Evolutionary conservation across 2,329 filamentous ascomycete species (phyloP), one percentile per base, ranked within the genome.

Genomic region (Aspergillus caelatus): DNA sequence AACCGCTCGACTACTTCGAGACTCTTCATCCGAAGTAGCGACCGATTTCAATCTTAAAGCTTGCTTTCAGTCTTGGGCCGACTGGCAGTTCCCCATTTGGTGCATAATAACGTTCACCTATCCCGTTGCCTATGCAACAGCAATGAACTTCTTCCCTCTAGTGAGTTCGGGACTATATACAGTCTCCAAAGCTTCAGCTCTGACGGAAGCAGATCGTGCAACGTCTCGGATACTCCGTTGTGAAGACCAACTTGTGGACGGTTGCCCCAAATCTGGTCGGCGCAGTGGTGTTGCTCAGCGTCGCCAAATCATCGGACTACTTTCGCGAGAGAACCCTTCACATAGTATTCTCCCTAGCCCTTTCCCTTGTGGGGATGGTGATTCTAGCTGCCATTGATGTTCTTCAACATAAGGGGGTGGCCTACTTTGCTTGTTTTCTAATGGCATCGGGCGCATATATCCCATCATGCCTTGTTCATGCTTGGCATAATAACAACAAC

Each of bases 401-500:
- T 0, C 63, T 80, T 1, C 46, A 71, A 1, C 70, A 83, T 64
- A 79, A 81, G 56, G 80, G 71, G 0, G 75, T 83, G 0, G 81
- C 81, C 2, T 85, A 85, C 61, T 85, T 85, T 64, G 82, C 83
- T 0, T 82, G 79, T 62, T 85, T 85, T 62, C 72, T 85, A 3
- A 73, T 85, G 58, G 79, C 81, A 1, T 26, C 70, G 0, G 73
- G 72, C 0, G 76, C 82, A 1, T 85, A 83, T 65, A 82, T 83
- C 16, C 79, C 81, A 0, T 79, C 77, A 4, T 80, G 79, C 58
- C 71, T 85, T n/a, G 78, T 84, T 5, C 78, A 84, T 63, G 77
- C 77, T 1, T 84, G 83, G 83, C 77, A 84, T 63, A 85, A 85
- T 61, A 85, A 84, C 65, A 85, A 85, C 68, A 84, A 83, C 48